phyloP scores from a whole-genome alignment of 805 yeast genomes.

The Dipodascus albidus region DNA sequence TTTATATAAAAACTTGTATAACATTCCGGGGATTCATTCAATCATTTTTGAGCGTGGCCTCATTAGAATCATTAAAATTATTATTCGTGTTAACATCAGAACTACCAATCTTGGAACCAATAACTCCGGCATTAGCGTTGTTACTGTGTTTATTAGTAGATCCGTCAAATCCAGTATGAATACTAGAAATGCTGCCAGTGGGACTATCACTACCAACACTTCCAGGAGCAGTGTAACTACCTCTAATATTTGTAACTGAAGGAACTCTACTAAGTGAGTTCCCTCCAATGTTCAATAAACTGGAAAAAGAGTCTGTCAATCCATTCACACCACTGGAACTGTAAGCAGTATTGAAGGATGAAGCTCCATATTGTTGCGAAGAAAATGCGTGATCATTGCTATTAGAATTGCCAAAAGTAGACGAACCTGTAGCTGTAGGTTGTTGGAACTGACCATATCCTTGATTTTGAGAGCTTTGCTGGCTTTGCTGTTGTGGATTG shows the following conservation, averaged over 20 bases:
- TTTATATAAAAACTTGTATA: background rate
- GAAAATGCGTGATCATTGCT: constrained; percentile 4
- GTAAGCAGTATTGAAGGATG: constrained; percentile 5
- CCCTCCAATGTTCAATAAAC: constrained; percentile 13
- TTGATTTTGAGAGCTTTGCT: background rate
- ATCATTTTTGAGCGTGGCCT: constrained; percentile 6
- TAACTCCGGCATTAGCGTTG: constrained; percentile 13
- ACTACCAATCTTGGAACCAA: constrained; percentile 14
- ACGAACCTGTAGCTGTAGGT: constrained; percentile 5
- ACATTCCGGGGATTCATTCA: constrained; percentile 2
- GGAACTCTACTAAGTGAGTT: constrained; percentile 8
- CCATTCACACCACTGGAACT: constrained; percentile 5
- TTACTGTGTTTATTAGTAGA: constrained; percentile 1
- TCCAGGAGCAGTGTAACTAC: constrained; percentile 1
- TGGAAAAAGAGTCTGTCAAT: constrained; percentile 14
- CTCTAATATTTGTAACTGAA: constrained; percentile 4
- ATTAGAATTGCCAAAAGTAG: background rate
- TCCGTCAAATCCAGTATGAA: constrained; percentile 4
- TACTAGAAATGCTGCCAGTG: constrained; percentile 8
- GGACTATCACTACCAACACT: constrained; percentile 6
- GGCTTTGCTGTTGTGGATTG: background rate
- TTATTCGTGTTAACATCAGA: constrained; percentile 13
- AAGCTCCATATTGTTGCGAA: constrained; percentile 5
- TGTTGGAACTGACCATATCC: background rate
- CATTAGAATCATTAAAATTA: constrained; percentile 14